A percentile compares a stretch with the other conserved stretches of the same genome.
phyloP scores from a whole-genome alignment of 192 early-diverging fungal genomes.

The Lobosporangium transversale region DNA sequence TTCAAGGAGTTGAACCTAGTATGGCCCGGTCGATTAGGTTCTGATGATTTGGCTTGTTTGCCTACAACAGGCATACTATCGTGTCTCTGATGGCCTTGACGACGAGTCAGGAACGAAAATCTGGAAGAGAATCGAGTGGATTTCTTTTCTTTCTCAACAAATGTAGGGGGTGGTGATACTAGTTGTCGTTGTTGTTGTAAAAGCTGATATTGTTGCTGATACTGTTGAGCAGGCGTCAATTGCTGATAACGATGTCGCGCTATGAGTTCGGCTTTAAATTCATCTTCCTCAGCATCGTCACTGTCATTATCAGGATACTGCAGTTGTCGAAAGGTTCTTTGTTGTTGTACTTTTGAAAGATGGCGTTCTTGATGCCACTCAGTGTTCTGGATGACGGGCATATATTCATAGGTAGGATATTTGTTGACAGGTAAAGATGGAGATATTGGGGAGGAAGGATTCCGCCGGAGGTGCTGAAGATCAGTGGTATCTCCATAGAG shows the following conservation, averaged over 20 bases:
- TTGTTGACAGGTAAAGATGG: slow-evolving; percentile 25
- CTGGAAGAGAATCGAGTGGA: slow-evolving; percentile 27
- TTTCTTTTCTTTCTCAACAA: slow-evolving; percentile 36
- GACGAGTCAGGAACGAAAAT: slow-evolving; percentile 52
- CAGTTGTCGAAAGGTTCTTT: slow-evolving; percentile 11
- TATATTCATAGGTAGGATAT: slow-evolving; percentile 35
- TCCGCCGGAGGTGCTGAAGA: slow-evolving; percentile 10
- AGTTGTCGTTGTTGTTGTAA: slow-evolving; percentile 23
- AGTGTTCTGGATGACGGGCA: background rate
- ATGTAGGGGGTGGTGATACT: slow-evolving; percentile 16
- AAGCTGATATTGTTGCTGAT: slow-evolving; percentile 4
- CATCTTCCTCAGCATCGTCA: too few species aligned
- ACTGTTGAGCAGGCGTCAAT: slow-evolving; percentile 2
- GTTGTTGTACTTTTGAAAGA: slow-evolving; percentile 28
- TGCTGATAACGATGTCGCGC: slow-evolving; percentile 25
- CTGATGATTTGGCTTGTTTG: slow-evolving; percentile 11
- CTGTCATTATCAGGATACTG: slow-evolving; percentile 24
- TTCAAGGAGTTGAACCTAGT: slow-evolving; percentile 1
- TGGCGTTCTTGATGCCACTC: slow-evolving; percentile 39
- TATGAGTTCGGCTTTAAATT: background rate
- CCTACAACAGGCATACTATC: slow-evolving; percentile 22
- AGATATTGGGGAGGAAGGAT: slow-evolving; percentile 9
- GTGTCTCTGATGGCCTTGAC: slow-evolving; percentile 31
- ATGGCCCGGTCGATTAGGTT: background rate
- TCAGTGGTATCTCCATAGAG: slow-evolving; percentile 38